Evolutionary conservation across 192 early-diverging fungal species (phyloP), one percentile per base, ranked within the genome.

Genomic region (Backusella sp.): DNA sequence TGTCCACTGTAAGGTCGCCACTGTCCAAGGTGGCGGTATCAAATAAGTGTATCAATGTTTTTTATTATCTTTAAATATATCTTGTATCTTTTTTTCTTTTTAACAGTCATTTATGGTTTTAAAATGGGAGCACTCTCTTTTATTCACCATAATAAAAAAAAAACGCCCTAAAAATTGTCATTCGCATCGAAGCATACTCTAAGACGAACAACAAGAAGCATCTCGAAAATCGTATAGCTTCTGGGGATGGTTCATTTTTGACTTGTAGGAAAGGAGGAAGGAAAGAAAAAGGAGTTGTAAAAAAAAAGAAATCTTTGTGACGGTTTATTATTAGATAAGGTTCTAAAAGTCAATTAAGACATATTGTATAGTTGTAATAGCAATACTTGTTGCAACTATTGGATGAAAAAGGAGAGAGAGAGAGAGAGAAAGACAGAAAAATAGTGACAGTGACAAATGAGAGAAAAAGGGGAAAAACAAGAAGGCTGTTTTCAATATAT

Each of bases 11-110:
- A 90, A 84, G 19, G 87, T 88, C 12, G 84, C 90, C 34, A 90
- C 89, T 23, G 86, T 94, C 30, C 78, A 85, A 73, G 88, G 86
- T 69, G 93, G 88, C 76, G 83, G 85, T 62, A 94, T 94, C 74
- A 94, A 94, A 86, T 94, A 90, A 78, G 21, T 56, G 49, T 23
- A 39, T 71, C 39, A 19, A 36, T 66, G 42, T 42, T 21, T 32
- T 8, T 26, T 49, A n/a, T 15, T 15, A 68, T 28, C 9, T 67
- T 37, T 41, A 36, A 11, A 70, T 41, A 70, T 70, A 70, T 39
- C 34, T 41, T 39, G 26, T 42, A 32, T 32, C 41, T 28, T 73
- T 28, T 73, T 28, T 12, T 74, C 17, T 74, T 59, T 15, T n/a
- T 15, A 42, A 53, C 30, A 19, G 6, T 37, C 26, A 4, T 73